Base-by-base conservation (phyloP, 1,284 basidiomycete genomes). In the Lentinus polychrous region DNA sequence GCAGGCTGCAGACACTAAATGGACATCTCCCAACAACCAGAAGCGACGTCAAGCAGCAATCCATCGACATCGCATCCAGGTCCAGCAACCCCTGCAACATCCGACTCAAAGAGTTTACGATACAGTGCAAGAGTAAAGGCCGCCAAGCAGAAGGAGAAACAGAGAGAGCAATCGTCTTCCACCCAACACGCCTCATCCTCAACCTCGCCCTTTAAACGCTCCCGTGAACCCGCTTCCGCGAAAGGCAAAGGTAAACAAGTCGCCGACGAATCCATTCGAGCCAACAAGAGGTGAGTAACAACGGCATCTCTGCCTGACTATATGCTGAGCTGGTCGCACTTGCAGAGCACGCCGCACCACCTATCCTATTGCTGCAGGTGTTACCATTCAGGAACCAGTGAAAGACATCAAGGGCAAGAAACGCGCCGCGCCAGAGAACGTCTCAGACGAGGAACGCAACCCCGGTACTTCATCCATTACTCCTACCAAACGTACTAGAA, bases 381-480 rank as follows among this genome's bases (percentile, higher is more conserved):
- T 87, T 45, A 81, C 76, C 50, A 89, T 89, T 68, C 83, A 81
- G 79, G 87, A 89, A 72, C 77, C 82, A 36, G 54, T 69, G 1
- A 76, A 75, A 60, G 86, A 89, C 67, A 64, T 68, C 55, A 91
- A 91, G 69, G 87, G 87, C 54, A 91, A 91, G 79, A 91, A 91
- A 70, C 86, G 87, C 58, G 87, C 87, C 39, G 76, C 72, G 20
- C 83, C 85, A 43, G 86, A 88, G 67, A 67, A 70, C 37, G 66
- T 67, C 53, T 78, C 78, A 45, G 78, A 81, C 61, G 83, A 86
- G 66, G 82, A 86, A 64, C 43, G 41, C 8, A 24, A 33, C 45
- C 60, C 64, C 55, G 69, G 67, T 49, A 66, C 75, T 49, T 71
- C 66, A 49, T 51, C 65, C 51, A 61, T 69, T 46, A 63, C 66